Evolutionary conservation across 129 eudicot species (phyloP), one percentile per base, ranked within the genome.

Genomic region (Mikania micrantha): DNA sequence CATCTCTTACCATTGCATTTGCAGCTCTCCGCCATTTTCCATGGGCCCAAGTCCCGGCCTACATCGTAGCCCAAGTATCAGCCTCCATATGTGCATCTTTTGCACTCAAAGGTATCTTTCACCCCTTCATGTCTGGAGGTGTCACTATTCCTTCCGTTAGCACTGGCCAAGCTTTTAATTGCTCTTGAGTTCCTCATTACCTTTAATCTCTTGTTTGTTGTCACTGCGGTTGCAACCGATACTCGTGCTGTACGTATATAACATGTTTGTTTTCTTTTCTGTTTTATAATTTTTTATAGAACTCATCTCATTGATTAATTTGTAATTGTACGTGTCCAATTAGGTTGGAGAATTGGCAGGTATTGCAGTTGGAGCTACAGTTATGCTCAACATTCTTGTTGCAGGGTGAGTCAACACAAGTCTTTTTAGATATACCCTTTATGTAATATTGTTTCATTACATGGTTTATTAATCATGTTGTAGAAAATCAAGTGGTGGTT

Each of bases 351-450:
- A 93, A 60, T 64, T 93, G 71, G 96, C 98, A 21, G 96, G 95
- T 9, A 81, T 93, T 29, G 96, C 96, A 42, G 91, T 88, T 67
- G 98, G 96, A 59, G 98, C 91, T 57, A 85, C 96, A 0, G 98
- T 92, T 12, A 82, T 92, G 91, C 91, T 92, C 38, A 86, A 92
- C 78, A 88, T 88, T 64, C 95, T 92, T 25, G 84, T 88, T 40
- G 91, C 94, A 2, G 98, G 98, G 97, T 91, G 49, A 79, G 97
- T n/a, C n/a, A n/a, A n/a, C n/a, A n/a, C n/a, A n/a, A n/a, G n/a
- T n/a, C n/a, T n/a, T n/a, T n/a, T n/a, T n/a, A n/a, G n/a, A n/a
- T n/a, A n/a, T n/a, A n/a, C n/a, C n/a, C n/a, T n/a, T n/a, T n/a
- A n/a, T n/a, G n/a, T n/a, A n/a, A n/a, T n/a, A n/a, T n/a, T 79